phyloP scores from a whole-genome alignment of 805 yeast genomes.

The Kodamaea neixiangensis region DNA sequence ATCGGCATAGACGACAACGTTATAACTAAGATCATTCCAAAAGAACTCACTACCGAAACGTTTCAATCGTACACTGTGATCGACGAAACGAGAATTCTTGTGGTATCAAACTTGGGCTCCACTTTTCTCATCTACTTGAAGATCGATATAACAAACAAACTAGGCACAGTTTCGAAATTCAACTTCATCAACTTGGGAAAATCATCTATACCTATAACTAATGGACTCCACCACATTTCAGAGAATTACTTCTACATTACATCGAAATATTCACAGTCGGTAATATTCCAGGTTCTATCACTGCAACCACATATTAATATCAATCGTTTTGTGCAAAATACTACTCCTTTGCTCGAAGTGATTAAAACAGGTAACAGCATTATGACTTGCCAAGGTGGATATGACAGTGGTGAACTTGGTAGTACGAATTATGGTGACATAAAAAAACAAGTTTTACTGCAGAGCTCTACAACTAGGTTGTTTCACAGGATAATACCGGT shows the following conservation, averaged over 20 bases:
- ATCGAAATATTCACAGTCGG: constrained; percentile 33
- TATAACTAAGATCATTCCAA: constrained; percentile 20
- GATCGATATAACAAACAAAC: not conserved
- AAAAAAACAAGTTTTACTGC: not conserved
- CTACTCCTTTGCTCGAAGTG: constrained; percentile 34
- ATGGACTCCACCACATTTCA: constrained; percentile 26
- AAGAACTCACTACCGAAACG: constrained; percentile 2
- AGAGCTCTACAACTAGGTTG: not conserved
- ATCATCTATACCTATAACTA: constrained; percentile 29
- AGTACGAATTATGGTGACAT: not conserved
- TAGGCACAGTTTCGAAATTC: constrained; percentile 15
- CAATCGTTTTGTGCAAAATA: constrained; percentile 19
- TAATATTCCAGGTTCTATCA: constrained; percentile 28
- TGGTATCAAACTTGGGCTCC: constrained; percentile 31
- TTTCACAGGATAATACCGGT: constrained; percentile 1
- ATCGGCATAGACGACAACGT: constrained; percentile 16
- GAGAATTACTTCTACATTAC: constrained; percentile 30
- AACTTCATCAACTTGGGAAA: constrained; percentile 27
- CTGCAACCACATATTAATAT: constrained; percentile 29
- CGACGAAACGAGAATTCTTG: constrained; percentile 28
- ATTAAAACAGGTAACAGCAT: constrained; percentile 11
- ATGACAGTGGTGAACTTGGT: constrained; percentile 33
- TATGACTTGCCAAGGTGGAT: constrained; percentile 36
- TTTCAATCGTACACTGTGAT: constrained; percentile 20
- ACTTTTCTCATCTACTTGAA: constrained; percentile 24